Evolutionary conservation across 2,329 filamentous ascomycete species (phyloP).

Genomic region (Penicillium sp.): DNA sequence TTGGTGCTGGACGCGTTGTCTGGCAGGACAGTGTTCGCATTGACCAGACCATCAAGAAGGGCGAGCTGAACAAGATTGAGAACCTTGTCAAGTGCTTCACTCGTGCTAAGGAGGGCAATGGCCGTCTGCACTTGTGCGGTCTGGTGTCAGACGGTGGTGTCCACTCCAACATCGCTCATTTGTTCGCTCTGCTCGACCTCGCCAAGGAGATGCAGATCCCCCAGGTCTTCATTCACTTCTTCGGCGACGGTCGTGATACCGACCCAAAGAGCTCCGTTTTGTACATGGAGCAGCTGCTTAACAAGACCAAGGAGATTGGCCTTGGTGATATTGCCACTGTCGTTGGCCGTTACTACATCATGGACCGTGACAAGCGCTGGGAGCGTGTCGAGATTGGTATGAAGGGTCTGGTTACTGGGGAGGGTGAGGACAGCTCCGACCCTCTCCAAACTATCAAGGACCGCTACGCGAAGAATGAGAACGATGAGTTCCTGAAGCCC

Average conservation of each 20-base stretch:
- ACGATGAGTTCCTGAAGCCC: constrained; percentile 96
- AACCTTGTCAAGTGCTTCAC: constrained; percentile 75
- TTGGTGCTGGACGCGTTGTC: constrained; percentile 92
- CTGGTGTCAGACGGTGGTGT: constrained; percentile 94
- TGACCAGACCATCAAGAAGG: constrained; percentile 84
- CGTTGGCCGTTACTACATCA: constrained; percentile 94
- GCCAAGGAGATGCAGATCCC: constrained; percentile 85
- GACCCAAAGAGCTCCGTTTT: constrained; percentile 89
- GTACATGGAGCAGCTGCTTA: constrained; percentile 82
- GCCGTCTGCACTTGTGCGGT: constrained; percentile 85
- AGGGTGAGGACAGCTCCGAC: constrained; percentile 81
- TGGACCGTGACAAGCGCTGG: constrained; percentile 99
- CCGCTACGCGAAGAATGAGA: constrained; percentile 82
- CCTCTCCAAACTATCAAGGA: constrained; percentile 81
- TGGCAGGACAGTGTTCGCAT: constrained; percentile 99
- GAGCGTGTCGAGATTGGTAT: constrained; percentile 86
- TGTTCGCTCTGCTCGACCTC: constrained; percentile 79
- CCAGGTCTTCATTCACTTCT: constrained; percentile 97
- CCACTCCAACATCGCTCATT: constrained; percentile 91
- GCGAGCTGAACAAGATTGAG: constrained; percentile 68
- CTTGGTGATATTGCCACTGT: constrained; percentile 84
- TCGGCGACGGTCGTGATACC: constrained; percentile 94
- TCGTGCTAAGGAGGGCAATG: constrained; percentile 78
- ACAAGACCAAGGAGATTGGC: constrained; percentile 76
- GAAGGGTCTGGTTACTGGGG: constrained; percentile 77